phyloP scores from a whole-genome alignment of 257 asterid genomes.

The Nicotiana obtusifolia region DNA sequence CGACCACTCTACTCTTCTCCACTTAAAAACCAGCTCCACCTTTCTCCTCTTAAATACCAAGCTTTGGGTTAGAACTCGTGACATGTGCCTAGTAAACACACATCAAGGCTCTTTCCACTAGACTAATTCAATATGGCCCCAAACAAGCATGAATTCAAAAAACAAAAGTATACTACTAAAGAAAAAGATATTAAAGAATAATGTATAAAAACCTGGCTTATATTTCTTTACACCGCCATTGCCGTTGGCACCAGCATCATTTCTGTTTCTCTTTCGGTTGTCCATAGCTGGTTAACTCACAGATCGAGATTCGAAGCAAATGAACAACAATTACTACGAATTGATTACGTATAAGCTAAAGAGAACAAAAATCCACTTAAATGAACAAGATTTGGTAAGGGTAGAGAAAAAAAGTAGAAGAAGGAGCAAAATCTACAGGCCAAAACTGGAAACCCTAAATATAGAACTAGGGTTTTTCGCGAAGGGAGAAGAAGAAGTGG shows the following conservation, averaged over 20 bases:
- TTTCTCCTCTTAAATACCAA: no score
- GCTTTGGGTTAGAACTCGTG: no score
- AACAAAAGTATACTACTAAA: background rate
- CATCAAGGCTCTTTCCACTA: no score
- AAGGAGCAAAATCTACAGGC: background rate
- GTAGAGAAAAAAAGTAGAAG: background rate
- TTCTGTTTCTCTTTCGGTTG: background rate
- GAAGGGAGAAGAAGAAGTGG: background rate
- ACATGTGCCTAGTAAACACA: no score
- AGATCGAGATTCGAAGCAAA: background rate
- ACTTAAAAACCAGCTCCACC: no score
- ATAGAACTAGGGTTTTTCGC: background rate
- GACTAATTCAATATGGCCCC: no score
- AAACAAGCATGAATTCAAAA: background rate
- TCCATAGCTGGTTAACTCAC: background rate
- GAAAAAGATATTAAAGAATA: background rate
- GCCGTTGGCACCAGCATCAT: background rate
- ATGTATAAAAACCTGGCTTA: background rate
- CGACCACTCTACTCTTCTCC: no score
- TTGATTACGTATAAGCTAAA: background rate
- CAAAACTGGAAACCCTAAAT: background rate
- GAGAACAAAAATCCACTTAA: background rate
- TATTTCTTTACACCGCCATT: conserved; percentile 9
- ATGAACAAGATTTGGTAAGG: background rate
- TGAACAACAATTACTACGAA: background rate